A percentile compares a stretch with the other conserved stretches of the same genome.
Evolutionary conservation across 768 basidiomycete species (phyloP).

Genomic region (Pleurotus djamor): DNA sequence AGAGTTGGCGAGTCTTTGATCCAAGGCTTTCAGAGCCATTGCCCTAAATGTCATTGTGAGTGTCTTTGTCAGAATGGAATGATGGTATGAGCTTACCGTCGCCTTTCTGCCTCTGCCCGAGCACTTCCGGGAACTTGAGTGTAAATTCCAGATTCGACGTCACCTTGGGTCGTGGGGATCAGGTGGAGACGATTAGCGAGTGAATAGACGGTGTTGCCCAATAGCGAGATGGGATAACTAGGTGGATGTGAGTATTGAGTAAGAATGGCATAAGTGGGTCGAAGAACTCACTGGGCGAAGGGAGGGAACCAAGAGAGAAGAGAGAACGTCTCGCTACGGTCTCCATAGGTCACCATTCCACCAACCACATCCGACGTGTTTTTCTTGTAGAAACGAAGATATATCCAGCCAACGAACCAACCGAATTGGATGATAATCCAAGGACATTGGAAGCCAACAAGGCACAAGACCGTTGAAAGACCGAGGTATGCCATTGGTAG

Average conservation of each 20-base stretch:
- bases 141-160: conserved; percentile 74
- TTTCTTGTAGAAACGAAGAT: conserved; percentile 96
- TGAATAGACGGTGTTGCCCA: conserved; percentile 67
- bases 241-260: conserved; percentile 1
- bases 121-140: conserved; percentile 80
- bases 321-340: conserved; percentile 95
- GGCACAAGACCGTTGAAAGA: conserved; percentile 80
- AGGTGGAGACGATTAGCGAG: conserved; percentile 70
- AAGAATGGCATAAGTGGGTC: background rate
- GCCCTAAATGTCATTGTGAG: conserved; percentile 51
- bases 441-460: conserved; percentile 85
- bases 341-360: conserved; percentile 78
- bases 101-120: conserved; percentile 93
- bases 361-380: conserved; percentile 62
- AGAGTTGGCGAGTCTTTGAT: conserved; percentile 81
- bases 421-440: conserved; percentile 97
- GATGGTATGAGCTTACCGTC: conserved; percentile 59
- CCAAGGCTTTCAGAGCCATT: conserved; percentile 94
- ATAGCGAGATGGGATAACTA: conserved; percentile 69
- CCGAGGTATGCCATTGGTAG: conserved; percentile 95
- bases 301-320: conserved; percentile 97
- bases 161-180: conserved; percentile 61
- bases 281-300: conserved; percentile 74
- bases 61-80: background rate
- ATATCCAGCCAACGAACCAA: conserved; percentile 97